phyloP scores from a whole-genome alignment of 2,329 filamentous ascomycete species.

The Cytospora paraplurivora region DNA sequence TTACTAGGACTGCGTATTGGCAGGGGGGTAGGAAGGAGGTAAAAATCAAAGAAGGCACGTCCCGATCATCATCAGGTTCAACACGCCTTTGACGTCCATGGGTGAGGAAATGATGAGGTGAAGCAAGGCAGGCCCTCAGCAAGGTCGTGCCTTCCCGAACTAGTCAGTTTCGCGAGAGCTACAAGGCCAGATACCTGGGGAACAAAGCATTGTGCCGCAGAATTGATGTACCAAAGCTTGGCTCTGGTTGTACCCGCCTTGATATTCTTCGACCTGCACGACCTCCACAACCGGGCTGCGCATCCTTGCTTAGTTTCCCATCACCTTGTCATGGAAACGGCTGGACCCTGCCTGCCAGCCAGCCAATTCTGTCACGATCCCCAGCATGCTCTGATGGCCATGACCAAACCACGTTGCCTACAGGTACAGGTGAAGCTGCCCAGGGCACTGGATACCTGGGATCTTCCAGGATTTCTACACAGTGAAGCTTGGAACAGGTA shows the following conservation, averaged over 20 bases:
- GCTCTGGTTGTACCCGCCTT: constrained; percentile 17
- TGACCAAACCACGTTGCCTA: neutral
- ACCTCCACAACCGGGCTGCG: constrained; percentile 14
- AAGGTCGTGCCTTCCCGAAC: constrained; percentile 6
- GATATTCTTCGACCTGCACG: constrained; percentile 6
- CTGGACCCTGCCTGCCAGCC: neutral
- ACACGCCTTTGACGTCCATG: constrained; percentile 1
- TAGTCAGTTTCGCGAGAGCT: neutral
- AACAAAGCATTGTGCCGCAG: neutral
- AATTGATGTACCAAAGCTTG: constrained; percentile 13
- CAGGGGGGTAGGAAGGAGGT: constrained; percentile 9
- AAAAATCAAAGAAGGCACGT: neutral
- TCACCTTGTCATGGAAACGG: constrained; percentile 13
- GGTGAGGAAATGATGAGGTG: neutral
- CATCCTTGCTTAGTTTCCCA: constrained; percentile 19
- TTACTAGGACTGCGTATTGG: constrained; percentile 19
- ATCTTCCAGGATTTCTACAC: no score
- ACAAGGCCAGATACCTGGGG: constrained; percentile 22
- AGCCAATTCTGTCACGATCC: neutral
- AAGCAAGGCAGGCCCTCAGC: constrained; percentile 5
- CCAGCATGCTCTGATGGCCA: neutral
- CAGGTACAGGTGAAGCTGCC: no score
- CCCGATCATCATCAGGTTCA: neutral
- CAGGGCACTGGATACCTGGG: no score
- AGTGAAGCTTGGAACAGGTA: neutral